Evolutionary conservation across 1,284 basidiomycete genomes (phyloP), one percentile per base, ranked within the genome.

Genomic region (Butyriboletus pseudospeciosus): DNA sequence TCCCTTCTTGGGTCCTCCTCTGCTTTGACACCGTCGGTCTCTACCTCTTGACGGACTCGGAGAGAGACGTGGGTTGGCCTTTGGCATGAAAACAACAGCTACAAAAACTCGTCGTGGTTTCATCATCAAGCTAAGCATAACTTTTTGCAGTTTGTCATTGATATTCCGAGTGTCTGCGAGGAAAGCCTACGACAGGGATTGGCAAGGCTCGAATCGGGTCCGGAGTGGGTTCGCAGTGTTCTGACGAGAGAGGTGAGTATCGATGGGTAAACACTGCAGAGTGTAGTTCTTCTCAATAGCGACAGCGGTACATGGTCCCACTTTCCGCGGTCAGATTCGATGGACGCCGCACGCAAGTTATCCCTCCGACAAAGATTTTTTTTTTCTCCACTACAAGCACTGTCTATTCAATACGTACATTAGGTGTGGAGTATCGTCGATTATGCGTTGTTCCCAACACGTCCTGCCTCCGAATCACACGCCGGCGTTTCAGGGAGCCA

Each of bases 21-120:
- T 72, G 74, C 14, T 77, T 81, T 40, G 77, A 81, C 32, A 76
- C 74, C 14, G 75, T 79, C 39, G 78, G 79, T 3, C 70, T 80
- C 39, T 81, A 75, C 58, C 71, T 81, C 41, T 67, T 83, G 40
- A 79, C 79, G 0, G 81, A 83, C 20, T 20, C 20, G 20, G 20
- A 20, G 20, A 20, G 20, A 20, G 20, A 20, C 20, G 20, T 52
- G 82, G 81, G 13, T 64, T 83, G 17, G 82, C 79, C 5, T 76
- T 79, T 61, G 80, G 82, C 61, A 73, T 82, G 20, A 82, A 83
- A 61, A 83, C 82, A 4, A 83, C 80, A 8, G 82, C 81, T 25
- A 81, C 79, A 2, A 74, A 74, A 57, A 76, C 74, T 5, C 49
- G 67, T 5, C 69, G 76, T 52, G 79, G 78, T 2, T 82, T 78